These are phyloP conservation scores for Ustilago trichophora DNA, from an alignment of 1,284 basidiomycete species.

Conservation along the genomic window DNA sequence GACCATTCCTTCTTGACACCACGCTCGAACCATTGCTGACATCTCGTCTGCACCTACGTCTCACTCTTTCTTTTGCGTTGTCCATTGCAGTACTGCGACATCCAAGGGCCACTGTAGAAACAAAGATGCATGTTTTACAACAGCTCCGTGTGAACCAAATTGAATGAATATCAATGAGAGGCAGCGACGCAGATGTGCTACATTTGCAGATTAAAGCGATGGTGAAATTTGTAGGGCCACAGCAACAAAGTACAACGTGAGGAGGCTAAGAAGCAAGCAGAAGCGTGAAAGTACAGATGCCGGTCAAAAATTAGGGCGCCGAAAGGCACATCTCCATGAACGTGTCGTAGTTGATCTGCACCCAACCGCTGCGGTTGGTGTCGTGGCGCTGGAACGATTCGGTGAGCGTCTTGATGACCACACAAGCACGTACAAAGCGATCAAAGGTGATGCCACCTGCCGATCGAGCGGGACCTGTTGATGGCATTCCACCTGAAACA, in stretches of 20 bases:
- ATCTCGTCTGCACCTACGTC: neutral
- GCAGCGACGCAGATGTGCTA: no score
- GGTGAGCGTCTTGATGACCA: slow-evolving; percentile 58
- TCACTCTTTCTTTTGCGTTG: neutral
- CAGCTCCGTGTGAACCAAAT: no score
- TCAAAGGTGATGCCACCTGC: slow-evolving; percentile 48
- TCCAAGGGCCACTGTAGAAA: slow-evolving; percentile 38
- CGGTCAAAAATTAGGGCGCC: slow-evolving; percentile 27
- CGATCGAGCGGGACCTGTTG: slow-evolving; percentile 16
- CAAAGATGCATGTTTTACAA: no score
- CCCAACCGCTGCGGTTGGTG: slow-evolving; percentile 34
- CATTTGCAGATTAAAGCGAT: no score
- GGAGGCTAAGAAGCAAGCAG: no score
- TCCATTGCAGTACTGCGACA: slow-evolving; percentile 33
- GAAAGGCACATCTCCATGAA: slow-evolving; percentile 53
- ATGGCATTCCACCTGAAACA: slow-evolving; percentile 39
- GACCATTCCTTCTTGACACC: no score
- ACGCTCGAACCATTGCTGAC: no score
- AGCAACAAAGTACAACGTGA: no score
- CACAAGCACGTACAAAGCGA: slow-evolving; percentile 54
- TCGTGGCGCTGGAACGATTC: slow-evolving; percentile 56
- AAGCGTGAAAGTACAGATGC: no score
- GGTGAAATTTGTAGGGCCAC: no score
- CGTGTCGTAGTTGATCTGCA: slow-evolving; percentile 49
- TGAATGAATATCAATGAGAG: no score